Evolutionary conservation across 768 basidiomycete species (phyloP), one percentile per base, ranked within the genome.

Genomic region (Agaricus bisporus): DNA sequence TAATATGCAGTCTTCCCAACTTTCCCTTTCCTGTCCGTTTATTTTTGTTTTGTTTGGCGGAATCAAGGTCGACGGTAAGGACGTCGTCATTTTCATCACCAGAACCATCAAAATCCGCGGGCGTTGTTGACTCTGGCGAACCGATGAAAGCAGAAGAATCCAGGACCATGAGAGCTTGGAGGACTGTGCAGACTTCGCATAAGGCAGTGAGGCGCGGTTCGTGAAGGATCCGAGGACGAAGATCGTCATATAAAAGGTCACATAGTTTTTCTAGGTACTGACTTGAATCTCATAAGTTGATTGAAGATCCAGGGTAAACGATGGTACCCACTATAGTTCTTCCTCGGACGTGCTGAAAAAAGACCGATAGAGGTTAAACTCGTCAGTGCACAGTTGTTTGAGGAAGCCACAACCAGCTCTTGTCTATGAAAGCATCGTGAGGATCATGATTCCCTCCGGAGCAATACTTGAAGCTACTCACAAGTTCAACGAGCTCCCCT

Each of bases 131-230:
- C 38, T 45, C 17, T 14, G 60, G 51, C 10, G 62, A 59, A 14
- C 55, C 59, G 9, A 63, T 43, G 14, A 59, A 59, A 3, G 61
- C 68, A 0, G 80, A 73, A 15, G 89, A 75, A 63, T 95, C 94
- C 26, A 94, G 82, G 3, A 98, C 89, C 92, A 98, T 98, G 39
- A 98, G 76, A 0, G 95, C 95, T 64, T 95, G 91, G 2, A 99
- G 76, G 17, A 99, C 91, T 0, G 92, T 98, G 74, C 95, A 99
- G 22, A 98, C 91, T 66, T 95, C 90, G 64, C 94, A 95, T 1
- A 99, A 81, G 0, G 84, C 85, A 1, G 86, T 86, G 43, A 99
- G 80, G 4, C 88, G 83, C 0, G 87, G 85, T 63, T 98, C 95
- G 61, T 98, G 95, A 2, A 98, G 78, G 57, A 99, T 98, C 4